Evolutionary conservation across 2,329 filamentous ascomycete genomes (phyloP).

Genomic region (Immersiporthe knoxdaviesiana): DNA sequence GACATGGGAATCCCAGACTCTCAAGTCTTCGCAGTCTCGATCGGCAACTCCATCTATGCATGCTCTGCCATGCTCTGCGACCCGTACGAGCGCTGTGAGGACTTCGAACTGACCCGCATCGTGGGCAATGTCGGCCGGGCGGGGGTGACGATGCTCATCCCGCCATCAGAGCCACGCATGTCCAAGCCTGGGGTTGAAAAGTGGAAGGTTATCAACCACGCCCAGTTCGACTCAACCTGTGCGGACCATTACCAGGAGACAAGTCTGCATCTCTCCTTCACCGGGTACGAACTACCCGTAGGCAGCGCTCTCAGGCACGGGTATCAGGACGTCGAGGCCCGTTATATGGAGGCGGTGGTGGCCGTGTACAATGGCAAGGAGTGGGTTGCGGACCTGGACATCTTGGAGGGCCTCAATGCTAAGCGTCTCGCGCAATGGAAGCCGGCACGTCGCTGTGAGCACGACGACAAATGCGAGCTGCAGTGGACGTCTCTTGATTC

Average conservation of each 20-base stretch:
- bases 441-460: background rate
- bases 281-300: background rate
- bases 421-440: background rate
- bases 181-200: background rate
- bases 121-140: slow-evolving; percentile 4
- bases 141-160: background rate
- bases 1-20: background rate
- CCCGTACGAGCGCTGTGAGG: background rate
- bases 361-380: background rate
- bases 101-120: slow-evolving; percentile 1
- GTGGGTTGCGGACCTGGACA: slow-evolving; percentile 15
- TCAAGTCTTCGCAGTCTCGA: background rate
- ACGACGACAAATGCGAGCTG: background rate
- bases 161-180: slow-evolving; percentile 2
- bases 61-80: slow-evolving; percentile 4
- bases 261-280: slow-evolving; percentile 1
- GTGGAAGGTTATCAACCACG: background rate
- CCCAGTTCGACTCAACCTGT: background rate
- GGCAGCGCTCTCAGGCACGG: background rate
- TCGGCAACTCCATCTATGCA: slow-evolving; percentile 13
- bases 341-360: slow-evolving; percentile 6
- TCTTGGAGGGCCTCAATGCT: background rate
- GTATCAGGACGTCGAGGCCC: background rate
- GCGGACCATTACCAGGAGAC: background rate
- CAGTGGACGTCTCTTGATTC: background rate